Percentiles rank a stretch among this genome's conserved stretches.
phyloP scores from a whole-genome alignment of 257 asterid species.

The Capsicum rhomboideum region DNA sequence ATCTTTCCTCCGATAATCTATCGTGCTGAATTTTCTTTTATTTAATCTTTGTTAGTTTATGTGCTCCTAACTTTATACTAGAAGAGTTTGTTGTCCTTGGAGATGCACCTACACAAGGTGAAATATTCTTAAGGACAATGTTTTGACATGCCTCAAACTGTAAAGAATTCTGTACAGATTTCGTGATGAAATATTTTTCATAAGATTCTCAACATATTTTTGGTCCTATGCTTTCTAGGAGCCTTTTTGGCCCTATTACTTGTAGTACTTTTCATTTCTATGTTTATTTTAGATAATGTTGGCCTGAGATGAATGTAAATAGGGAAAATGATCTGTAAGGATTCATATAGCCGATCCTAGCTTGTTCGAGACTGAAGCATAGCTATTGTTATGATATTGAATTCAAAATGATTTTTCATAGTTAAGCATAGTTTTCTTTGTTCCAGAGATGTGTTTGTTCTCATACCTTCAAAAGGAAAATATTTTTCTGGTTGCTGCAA shows the following conservation, averaged over 20 bases:
- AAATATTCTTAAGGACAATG: too few relatives aligned
- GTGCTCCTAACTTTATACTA: too few relatives aligned
- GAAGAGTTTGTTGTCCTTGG: too few relatives aligned
- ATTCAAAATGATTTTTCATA: not conserved
- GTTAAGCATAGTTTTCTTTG: too few relatives aligned
- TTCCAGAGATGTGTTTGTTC: not conserved
- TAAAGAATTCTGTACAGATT: too few relatives aligned
- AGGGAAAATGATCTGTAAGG: not conserved
- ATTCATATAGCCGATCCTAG: not conserved
- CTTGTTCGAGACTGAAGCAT: not conserved
- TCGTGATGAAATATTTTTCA: too few relatives aligned
- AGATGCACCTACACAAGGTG: too few relatives aligned
- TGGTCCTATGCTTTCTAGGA: not conserved
- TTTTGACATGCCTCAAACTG: too few relatives aligned
- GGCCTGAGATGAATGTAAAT: not conserved
- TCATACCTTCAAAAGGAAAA: constrained; percentile 18
- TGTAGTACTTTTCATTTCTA: not conserved
- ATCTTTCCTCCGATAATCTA: too few relatives aligned
- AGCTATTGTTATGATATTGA: not conserved
- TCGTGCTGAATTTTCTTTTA: too few relatives aligned
- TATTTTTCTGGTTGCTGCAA: constrained; percentile 19
- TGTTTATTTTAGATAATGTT: not conserved
- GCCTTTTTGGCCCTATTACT: not conserved
- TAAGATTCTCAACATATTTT: too few relatives aligned
- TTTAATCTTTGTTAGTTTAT: too few relatives aligned